Conservation (phyloP, 2,329 filamentous ascomycete genomes). For the Pseudogymnoascus sp. region DNA sequence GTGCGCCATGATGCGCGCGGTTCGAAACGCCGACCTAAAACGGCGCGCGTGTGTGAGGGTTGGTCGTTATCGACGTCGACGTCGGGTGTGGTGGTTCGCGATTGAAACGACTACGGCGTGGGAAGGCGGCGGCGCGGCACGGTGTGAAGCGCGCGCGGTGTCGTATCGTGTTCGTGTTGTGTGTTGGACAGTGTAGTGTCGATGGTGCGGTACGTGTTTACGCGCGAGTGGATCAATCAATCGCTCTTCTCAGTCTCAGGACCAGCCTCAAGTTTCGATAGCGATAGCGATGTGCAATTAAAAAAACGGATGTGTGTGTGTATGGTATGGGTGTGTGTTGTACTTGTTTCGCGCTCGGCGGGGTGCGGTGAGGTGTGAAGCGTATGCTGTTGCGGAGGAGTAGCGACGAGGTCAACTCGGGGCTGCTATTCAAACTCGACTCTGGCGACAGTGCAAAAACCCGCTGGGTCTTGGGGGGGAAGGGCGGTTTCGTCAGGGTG, state of each 20-base stretch:
- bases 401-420: slow-evolving; percentile 1
- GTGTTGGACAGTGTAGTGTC: neutral
- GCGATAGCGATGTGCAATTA: neutral
- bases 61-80: slow-evolving; percentile 16
- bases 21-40: slow-evolving; percentile 23
- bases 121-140: slow-evolving; percentile 17
- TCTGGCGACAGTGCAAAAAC: neutral
- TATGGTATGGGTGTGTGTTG: neutral
- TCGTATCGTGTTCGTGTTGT: neutral
- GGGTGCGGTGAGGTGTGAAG: neutral
- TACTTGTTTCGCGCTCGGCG: neutral
- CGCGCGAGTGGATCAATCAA: slow-evolving; percentile 26
- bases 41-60: slow-evolving; percentile 10
- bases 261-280: slow-evolving; percentile 9
- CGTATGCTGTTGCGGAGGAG: neutral
- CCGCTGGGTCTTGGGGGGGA: neutral
- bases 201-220: slow-evolving; percentile 16
- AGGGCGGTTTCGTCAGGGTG: neutral
- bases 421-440: neutral
- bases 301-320: neutral
- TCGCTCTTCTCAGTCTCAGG: slow-evolving; percentile 19
- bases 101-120: slow-evolving; percentile 25
- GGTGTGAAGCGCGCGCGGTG: slow-evolving; percentile 11
- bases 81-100: neutral
- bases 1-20: slow-evolving; percentile 30